These are phyloP conservation scores for Xylaria telfairii DNA, from an alignment of 495 filamentous ascomycete genomes.

Conservation along the genomic window DNA sequence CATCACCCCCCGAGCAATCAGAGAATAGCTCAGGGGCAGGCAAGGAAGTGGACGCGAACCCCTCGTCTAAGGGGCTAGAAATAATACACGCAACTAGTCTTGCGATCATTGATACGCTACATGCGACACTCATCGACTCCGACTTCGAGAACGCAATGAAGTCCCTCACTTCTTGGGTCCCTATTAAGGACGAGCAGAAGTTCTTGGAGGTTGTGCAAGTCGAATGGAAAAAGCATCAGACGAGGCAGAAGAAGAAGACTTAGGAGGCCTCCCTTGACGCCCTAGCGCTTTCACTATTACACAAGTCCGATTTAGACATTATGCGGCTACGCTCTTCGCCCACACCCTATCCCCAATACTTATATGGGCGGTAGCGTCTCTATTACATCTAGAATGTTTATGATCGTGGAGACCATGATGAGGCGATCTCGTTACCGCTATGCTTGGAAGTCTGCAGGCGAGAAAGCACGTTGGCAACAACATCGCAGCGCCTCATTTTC, in stretches of 20 bases:
- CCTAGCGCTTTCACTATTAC: constrained; percentile 21
- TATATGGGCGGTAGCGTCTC: constrained; percentile 14
- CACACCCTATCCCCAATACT: background rate
- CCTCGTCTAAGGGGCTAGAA: constrained; percentile 67
- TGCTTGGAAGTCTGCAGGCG: constrained; percentile 1
- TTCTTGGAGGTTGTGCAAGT: constrained; percentile 93
- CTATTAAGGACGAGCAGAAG: constrained; percentile 91
- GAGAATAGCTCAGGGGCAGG: constrained; percentile 11
- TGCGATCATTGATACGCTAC: constrained; percentile 89
- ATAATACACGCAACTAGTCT: constrained; percentile 90
- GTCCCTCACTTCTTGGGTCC: constrained; percentile 93
- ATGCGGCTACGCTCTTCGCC: background rate
- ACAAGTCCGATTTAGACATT: constrained; percentile 11
- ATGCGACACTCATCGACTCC: constrained; percentile 87
- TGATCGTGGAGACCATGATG: constrained; percentile 33
- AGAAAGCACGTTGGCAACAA: background rate
- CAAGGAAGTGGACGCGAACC: constrained; percentile 27
- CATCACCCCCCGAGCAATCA: constrained; percentile 28
- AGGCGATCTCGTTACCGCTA: constrained; percentile 25
- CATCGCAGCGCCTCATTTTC: background rate
- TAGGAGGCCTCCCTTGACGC: constrained; percentile 29
- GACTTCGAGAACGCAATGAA: constrained; percentile 99
- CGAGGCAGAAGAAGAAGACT: constrained; percentile 41
- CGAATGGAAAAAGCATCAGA: constrained; percentile 80
- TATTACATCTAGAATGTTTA: constrained; percentile 5